phyloP scores from a whole-genome alignment of 495 filamentous ascomycete genomes.

The Xylaria flabelliformis region DNA sequence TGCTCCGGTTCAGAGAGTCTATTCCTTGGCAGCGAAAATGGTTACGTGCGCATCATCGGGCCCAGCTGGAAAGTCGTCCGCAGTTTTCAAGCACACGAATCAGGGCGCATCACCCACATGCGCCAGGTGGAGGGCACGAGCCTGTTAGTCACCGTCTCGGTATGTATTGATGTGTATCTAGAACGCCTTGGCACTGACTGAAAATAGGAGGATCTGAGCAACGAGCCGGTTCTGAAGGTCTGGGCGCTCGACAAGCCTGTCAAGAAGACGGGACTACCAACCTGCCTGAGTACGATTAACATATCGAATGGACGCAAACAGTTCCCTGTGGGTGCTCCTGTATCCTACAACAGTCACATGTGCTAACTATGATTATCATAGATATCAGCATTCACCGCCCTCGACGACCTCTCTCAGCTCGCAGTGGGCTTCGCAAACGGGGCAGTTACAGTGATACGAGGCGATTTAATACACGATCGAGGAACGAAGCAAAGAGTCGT shows the following conservation, averaged over 20 bases:
- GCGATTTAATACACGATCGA: slow-evolving; percentile 93
- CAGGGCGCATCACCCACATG: slow-evolving; percentile 85
- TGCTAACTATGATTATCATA: slow-evolving; percentile 42
- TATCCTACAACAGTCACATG: background rate
- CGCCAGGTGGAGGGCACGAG: slow-evolving; percentile 90
- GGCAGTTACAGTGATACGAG: slow-evolving; percentile 88
- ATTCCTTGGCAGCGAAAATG: slow-evolving; percentile 85
- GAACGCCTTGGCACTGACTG: slow-evolving; percentile 24
- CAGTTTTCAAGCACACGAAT: slow-evolving; percentile 84
- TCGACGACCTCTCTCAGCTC: slow-evolving; percentile 87
- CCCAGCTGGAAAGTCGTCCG: slow-evolving; percentile 84
- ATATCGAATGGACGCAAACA: slow-evolving; percentile 92
- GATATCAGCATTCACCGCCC: slow-evolving; percentile 88
- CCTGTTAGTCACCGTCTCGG: slow-evolving; percentile 81
- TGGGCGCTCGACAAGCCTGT: slow-evolving; percentile 95
- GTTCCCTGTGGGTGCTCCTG: slow-evolving; percentile 71
- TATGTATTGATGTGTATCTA: slow-evolving; percentile 30
- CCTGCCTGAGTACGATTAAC: slow-evolving; percentile 80
- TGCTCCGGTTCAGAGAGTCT: slow-evolving; percentile 89
- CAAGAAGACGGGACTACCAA: slow-evolving; percentile 88
- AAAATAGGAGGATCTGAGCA: slow-evolving; percentile 74
- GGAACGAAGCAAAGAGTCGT: slow-evolving; percentile 96
- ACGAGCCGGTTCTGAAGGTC: slow-evolving; percentile 88
- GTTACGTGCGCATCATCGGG: slow-evolving; percentile 83
- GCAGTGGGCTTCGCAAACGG: slow-evolving; percentile 97